Evolutionary conservation across 768 basidiomycete genomes (phyloP).

Genomic region (Coprinopsis marcescibilis): DNA sequence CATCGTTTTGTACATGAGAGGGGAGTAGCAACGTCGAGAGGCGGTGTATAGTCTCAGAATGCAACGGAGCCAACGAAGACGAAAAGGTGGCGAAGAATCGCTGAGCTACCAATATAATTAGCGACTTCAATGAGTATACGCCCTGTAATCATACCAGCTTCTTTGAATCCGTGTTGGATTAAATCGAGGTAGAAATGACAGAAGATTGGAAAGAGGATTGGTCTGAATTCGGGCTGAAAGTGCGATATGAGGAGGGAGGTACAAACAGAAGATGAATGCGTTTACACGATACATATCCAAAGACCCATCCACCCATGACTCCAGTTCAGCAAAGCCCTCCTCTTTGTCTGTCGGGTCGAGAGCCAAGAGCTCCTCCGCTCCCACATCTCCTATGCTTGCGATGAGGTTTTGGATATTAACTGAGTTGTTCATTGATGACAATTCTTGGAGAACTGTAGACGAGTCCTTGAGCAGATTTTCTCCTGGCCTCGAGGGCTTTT

Average conservation of each 20-base stretch:
- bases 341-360: conserved; percentile 82
- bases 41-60: conserved; percentile 66
- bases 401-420: conserved; percentile 71
- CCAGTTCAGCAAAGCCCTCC: conserved; percentile 79
- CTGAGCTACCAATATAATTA: conserved; percentile 43
- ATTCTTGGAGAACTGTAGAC: conserved; percentile 57
- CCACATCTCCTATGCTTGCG: conserved; percentile 70
- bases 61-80: conserved; percentile 55
- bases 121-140: not conserved
- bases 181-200: conserved; percentile 96
- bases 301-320: conserved; percentile 86
- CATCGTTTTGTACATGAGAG: conserved; percentile 77
- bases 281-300: conserved; percentile 86
- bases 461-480: conserved; percentile 71
- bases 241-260: not conserved
- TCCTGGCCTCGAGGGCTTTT: conserved; percentile 59
- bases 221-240: conserved; percentile 83
- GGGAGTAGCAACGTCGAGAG: conserved; percentile 78
- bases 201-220: conserved; percentile 92
- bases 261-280: conserved; percentile 1
- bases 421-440: conserved; percentile 64
- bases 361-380: conserved; percentile 76
- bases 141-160: conserved; percentile 59
- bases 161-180: conserved; percentile 83
- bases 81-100: conserved; percentile 73